Evolutionary conservation across 2,329 filamentous ascomycete genomes (phyloP).

Genomic region (Fonsecaea monophora): DNA sequence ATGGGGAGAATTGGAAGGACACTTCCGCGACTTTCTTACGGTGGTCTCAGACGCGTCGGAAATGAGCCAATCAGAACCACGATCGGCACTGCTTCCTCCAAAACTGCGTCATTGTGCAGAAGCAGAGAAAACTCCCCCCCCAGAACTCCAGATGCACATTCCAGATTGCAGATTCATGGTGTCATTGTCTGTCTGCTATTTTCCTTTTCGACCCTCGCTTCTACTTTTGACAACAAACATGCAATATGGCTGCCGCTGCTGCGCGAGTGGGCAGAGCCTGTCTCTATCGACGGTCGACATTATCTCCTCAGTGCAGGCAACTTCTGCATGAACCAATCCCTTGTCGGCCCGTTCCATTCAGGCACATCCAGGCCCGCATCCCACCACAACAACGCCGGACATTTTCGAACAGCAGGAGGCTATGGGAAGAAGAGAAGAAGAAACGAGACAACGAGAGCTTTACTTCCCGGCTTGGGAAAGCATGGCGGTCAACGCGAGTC

Average conservation of each 20-base stretch:
- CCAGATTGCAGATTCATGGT: not conserved
- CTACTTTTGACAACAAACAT: not conserved
- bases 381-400: slow-evolving; percentile 29
- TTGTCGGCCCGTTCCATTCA: not conserved
- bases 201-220: slow-evolving; percentile 1
- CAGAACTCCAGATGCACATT: not conserved
- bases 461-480: slow-evolving; percentile 62
- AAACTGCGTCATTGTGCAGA: slow-evolving; percentile 29
- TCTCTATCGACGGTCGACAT: slow-evolving; percentile 34
- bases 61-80: slow-evolving; percentile 8
- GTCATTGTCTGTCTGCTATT: not conserved
- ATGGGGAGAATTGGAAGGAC: not conserved
- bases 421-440: slow-evolving; percentile 46
- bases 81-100: not conserved
- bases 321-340: slow-evolving; percentile 10
- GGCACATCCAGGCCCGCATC: not conserved
- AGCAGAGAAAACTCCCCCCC: slow-evolving; percentile 2
- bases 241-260: slow-evolving; percentile 23
- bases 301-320: slow-evolving; percentile 2
- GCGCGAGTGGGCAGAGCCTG: slow-evolving; percentile 33
- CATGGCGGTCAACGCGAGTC: slow-evolving; percentile 69
- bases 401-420: slow-evolving; percentile 52
- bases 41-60: not conserved
- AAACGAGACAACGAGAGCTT: slow-evolving; percentile 61
- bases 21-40: not conserved